Evolutionary conservation across 768 basidiomycete genomes (phyloP).

Genomic region (Trametes cingulata): DNA sequence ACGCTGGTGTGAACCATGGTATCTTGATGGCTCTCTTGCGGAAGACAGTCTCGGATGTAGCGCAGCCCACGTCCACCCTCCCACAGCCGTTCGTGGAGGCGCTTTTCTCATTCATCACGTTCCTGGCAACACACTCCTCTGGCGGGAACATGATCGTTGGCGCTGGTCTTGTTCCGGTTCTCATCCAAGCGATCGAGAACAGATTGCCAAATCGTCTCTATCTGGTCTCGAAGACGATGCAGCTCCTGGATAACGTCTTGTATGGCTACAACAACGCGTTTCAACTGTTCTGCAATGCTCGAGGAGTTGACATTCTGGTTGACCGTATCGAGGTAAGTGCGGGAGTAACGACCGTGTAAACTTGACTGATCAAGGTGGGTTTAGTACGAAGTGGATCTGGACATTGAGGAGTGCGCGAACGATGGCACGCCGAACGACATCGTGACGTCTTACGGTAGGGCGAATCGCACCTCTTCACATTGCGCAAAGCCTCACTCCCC

Average conservation of each 20-base stretch:
- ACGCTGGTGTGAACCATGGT: constrained; percentile 95
- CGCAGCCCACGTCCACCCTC: constrained; percentile 60
- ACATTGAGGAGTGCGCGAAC: constrained; percentile 52
- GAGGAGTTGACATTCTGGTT: constrained; percentile 84
- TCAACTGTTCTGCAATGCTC: constrained; percentile 78
- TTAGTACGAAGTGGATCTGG: constrained; percentile 36
- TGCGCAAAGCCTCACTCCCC: background rate
- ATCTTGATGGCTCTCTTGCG: constrained; percentile 88
- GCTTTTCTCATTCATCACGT: constrained; percentile 82
- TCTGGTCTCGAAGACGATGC: constrained; percentile 87
- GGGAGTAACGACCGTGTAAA: constrained; percentile 21
- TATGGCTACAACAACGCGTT: constrained; percentile 90
- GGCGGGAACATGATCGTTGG: constrained; percentile 94
- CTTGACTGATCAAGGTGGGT: background rate
- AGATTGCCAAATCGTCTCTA: constrained; percentile 64
- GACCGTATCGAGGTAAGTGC: constrained; percentile 78
- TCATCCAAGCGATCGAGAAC: constrained; percentile 89
- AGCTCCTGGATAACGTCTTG: constrained; percentile 87
- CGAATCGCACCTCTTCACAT: background rate
- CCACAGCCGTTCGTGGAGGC: constrained; percentile 83
- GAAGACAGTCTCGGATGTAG: constrained; percentile 74
- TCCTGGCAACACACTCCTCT: constrained; percentile 79
- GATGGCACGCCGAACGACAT: constrained; percentile 46
- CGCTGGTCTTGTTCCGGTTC: constrained; percentile 85
- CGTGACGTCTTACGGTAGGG: constrained; percentile 54